Evolutionary conservation across 2,329 filamentous ascomycete species (phyloP), one percentile per base, ranked within the genome.

Genomic region (Aspergillus alliaceus): DNA sequence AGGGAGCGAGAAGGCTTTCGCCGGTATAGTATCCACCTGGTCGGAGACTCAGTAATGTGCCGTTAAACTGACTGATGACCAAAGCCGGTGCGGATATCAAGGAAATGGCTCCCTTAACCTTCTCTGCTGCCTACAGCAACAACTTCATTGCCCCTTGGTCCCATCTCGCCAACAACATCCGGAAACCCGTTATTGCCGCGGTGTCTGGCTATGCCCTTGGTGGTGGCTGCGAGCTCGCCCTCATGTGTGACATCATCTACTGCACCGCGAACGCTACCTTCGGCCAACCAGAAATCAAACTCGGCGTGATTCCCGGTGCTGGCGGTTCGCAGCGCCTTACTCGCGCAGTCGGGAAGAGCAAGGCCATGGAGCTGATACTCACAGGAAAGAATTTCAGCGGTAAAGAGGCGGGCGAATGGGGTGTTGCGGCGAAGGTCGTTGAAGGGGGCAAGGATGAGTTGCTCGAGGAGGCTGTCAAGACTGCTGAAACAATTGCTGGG

Each of bases 141-240:
- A 91, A 96, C 72, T 99, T 99, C 76, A 98, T 99, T 76, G 92
- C 96, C 73, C 87, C 87, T 9, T 99, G 95, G 95, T 96, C 92
- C 6, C 83, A 89, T 61, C 85, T 97, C 47, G 90, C 91, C 25
- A 91, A 88, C 20, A 82, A 86, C 60, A 82, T 98, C 74, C 96
- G 96, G 79, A 98, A 96, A 75, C 95, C 95, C 53, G 86, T 98
- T 69, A 93, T 99, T 64, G 90, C 90, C 14, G 95, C 95, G 24
- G 93, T 99, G 2, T 95, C 95, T 9, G 95, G 95, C 18, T 93
- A 97, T 72, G 95, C 95, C 2, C 85, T 99, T 1, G 95, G 95
- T 25, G 95, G 95, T 53, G 95, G 95, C 47, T 99, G 95, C 74
- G 95, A 99, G 80, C 84, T 99, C 14, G 93, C 95, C 50, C 90